A percentile compares a stretch with the other conserved stretches of the same genome.
Evolutionary conservation across 768 basidiomycete genomes (phyloP).

Genomic region (Trametes coccinea): DNA sequence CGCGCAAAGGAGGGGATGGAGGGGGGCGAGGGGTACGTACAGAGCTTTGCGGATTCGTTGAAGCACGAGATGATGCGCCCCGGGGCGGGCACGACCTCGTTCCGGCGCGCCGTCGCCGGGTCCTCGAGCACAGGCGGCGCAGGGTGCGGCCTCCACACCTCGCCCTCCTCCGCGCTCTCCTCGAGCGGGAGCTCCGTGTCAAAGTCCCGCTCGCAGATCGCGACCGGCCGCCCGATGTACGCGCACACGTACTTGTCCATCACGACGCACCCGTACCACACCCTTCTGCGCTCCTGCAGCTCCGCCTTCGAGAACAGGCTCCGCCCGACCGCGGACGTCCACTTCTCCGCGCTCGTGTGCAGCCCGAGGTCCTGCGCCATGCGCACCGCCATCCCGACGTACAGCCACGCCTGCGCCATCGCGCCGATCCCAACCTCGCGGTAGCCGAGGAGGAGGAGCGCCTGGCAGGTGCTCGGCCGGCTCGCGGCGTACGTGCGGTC

Average conservation of each 20-base stretch:
- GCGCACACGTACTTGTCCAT: conserved; percentile 81
- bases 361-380: conserved; percentile 90
- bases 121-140: conserved; percentile 37
- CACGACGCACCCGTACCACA: conserved; percentile 79
- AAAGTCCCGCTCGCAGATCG: conserved; percentile 74
- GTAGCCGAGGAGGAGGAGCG: conserved; percentile 78
- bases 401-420: conserved; percentile 88
- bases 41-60: conserved; percentile 69
- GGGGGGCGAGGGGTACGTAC: conserved; percentile 42
- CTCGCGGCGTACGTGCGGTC: conserved; percentile 71
- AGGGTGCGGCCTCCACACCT: conserved; percentile 49
- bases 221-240: conserved; percentile 77
- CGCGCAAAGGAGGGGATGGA: background rate
- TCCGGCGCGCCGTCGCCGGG: conserved; percentile 20
- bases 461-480: conserved; percentile 73
- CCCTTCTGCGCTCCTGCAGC: conserved; percentile 67
- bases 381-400: conserved; percentile 85
- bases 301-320: conserved; percentile 59
- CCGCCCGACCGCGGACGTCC: conserved; percentile 55
- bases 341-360: conserved; percentile 79
- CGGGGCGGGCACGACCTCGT: conserved; percentile 37
- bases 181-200: conserved; percentile 68
- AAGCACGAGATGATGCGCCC: conserved; percentile 71
- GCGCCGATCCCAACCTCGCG: conserved; percentile 86
- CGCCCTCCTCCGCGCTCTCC: conserved; percentile 70